Conservation (phyloP, 1,284 basidiomycete genomes). For the Fistulina hepatica region DNA sequence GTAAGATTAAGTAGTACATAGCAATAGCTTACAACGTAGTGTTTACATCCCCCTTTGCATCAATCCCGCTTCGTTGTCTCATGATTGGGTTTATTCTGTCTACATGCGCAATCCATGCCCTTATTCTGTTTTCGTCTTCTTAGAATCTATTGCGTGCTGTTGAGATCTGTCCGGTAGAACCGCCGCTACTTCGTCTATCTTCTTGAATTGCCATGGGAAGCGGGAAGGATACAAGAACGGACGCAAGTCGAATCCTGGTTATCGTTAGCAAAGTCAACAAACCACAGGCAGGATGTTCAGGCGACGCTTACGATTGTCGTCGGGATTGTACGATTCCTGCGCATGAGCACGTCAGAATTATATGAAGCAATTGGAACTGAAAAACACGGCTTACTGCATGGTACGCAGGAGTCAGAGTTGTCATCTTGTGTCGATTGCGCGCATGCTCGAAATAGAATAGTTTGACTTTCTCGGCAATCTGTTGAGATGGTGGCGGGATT, state of each 20-base stretch:
- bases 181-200: conserved; percentile 81
- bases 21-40: no score
- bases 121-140: no score
- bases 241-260: conserved; percentile 81
- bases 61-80: no score
- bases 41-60: no score
- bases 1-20: no score
- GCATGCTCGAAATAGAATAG: conserved; percentile 96
- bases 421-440: conserved; percentile 98
- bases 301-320: conserved; percentile 78
- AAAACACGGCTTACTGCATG: conserved; percentile 62
- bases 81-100: no score
- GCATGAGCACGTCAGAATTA: conserved; percentile 4
- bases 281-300: neutral
- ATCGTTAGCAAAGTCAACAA: conserved; percentile 7
- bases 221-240: conserved; percentile 93
- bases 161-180: conserved; percentile 64
- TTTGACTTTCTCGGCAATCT: conserved; percentile 98
- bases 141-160: no score
- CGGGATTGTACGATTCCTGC: conserved; percentile 90
- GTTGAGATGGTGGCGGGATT: neutral
- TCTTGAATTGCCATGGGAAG: conserved; percentile 94
- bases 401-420: conserved; percentile 92
- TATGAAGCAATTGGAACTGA: conserved; percentile 6
- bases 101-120: no score